Conservation (phyloP, 2,329 filamentous ascomycete species). For the Sphaerulina musiva region DNA sequence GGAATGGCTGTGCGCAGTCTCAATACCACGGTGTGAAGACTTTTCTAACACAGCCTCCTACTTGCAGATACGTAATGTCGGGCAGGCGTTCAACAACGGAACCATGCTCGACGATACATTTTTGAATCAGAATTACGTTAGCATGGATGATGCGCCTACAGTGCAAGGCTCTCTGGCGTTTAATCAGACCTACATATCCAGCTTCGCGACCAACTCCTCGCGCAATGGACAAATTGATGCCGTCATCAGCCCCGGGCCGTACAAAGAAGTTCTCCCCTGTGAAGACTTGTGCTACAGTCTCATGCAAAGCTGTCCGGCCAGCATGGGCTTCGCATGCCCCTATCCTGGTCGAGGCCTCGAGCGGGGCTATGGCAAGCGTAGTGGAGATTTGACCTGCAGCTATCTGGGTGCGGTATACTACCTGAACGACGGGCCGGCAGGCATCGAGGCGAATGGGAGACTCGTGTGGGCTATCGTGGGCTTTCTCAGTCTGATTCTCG, state of each 20-base stretch:
- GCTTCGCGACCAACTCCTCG: constrained; percentile 30
- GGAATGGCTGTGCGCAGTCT: constrained; percentile 87
- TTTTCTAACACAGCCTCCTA: constrained; percentile 54
- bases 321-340: constrained; percentile 72
- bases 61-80: constrained; percentile 65
- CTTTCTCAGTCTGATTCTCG: neutral
- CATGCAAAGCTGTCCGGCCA: constrained; percentile 74
- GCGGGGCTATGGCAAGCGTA: constrained; percentile 45
- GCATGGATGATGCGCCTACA: constrained; percentile 33
- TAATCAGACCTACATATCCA: constrained; percentile 29
- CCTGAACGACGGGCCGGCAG: constrained; percentile 20
- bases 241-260: constrained; percentile 71
- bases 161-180: constrained; percentile 27
- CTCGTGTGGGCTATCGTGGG: neutral
- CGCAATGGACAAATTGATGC: constrained; percentile 50
- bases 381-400: constrained; percentile 30
- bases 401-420: constrained; percentile 35
- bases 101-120: constrained; percentile 22
- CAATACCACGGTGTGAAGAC: constrained; percentile 87
- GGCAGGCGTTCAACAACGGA: constrained; percentile 35
- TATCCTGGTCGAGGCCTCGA: constrained; percentile 41
- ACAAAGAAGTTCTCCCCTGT: constrained; percentile 88
- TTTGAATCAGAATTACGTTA: constrained; percentile 25
- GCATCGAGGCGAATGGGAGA: neutral
- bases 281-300: constrained; percentile 80